Conservation (phyloP, 2,329 filamentous ascomycete genomes). For the Dothideomycetes sp. region DNA sequence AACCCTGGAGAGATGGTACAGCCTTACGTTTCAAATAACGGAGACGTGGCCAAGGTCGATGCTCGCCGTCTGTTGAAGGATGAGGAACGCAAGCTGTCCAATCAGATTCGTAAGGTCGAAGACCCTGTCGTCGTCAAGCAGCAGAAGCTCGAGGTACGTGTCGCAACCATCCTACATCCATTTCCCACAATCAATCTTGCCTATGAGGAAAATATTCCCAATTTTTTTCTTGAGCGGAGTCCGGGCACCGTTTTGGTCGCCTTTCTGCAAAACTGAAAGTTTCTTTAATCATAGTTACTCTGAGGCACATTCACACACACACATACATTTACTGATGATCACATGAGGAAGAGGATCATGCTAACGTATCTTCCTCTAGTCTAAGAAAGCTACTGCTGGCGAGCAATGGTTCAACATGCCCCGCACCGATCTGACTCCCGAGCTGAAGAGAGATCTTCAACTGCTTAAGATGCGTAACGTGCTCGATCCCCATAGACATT, state of each 20-base stretch:
- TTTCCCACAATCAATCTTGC: slow-evolving; percentile 15
- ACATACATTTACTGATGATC: slow-evolving; percentile 14
- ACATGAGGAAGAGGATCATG: slow-evolving; percentile 10
- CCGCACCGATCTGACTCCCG: slow-evolving; percentile 70
- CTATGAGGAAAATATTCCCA: slow-evolving; percentile 73
- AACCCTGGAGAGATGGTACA: slow-evolving; percentile 38
- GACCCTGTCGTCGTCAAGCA: slow-evolving; percentile 42
- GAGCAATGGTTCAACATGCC: slow-evolving; percentile 81
- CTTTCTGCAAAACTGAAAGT: slow-evolving; percentile 62
- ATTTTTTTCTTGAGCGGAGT: slow-evolving; percentile 61
- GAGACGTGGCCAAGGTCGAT: slow-evolving; percentile 46
- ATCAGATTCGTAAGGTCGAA: slow-evolving; percentile 44
- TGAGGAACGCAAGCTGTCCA: slow-evolving; percentile 39
- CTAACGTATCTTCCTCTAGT: slow-evolving; percentile 31
- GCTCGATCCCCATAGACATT: slow-evolving; percentile 79
- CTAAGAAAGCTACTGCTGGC: slow-evolving; percentile 61
- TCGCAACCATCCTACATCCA: slow-evolving; percentile 22
- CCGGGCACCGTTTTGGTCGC: slow-evolving; percentile 70
- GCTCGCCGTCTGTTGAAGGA: slow-evolving; percentile 41
- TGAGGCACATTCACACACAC: slow-evolving; percentile 38
- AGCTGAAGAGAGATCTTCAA: slow-evolving; percentile 83
- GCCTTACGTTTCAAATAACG: slow-evolving; percentile 46
- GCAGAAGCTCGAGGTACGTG: slow-evolving; percentile 44
- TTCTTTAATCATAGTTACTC: slow-evolving; percentile 68
- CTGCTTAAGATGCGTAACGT: slow-evolving; percentile 81